These are phyloP conservation scores for Perkinsus olseni DNA, from an alignment of 169 alveolate species.

Conservation along the genomic window DNA sequence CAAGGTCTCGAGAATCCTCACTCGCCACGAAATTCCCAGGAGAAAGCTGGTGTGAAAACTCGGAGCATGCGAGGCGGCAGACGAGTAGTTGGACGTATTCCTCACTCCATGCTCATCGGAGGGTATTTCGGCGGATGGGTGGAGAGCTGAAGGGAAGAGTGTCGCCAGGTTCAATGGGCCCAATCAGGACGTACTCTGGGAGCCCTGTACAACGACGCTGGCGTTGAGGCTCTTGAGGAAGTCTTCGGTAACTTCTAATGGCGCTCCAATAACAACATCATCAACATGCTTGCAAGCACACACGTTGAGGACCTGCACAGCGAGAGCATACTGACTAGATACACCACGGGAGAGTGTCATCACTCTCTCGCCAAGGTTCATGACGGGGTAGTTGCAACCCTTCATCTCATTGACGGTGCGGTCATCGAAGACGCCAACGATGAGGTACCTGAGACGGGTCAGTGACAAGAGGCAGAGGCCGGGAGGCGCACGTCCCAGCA, in stretches of 20 bases:
- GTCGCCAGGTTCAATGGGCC: background rate
- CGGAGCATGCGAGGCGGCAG: no score
- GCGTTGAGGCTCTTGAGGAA: slow-evolving; percentile 51
- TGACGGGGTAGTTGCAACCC: slow-evolving; percentile 52
- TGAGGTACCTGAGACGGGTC: slow-evolving; percentile 30
- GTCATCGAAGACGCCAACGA: slow-evolving; percentile 66
- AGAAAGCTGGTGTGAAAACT: no score
- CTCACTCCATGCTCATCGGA: background rate
- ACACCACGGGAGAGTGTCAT: slow-evolving; percentile 3
- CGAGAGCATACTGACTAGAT: background rate
- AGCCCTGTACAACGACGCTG: slow-evolving; percentile 51
- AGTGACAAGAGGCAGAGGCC: background rate
- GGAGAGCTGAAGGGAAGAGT: slow-evolving; percentile 9
- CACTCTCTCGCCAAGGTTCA: slow-evolving; percentile 55
- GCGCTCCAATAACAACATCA: slow-evolving; percentile 65
- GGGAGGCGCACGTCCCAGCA: slow-evolving; percentile 40
- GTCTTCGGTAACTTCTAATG: slow-evolving; percentile 54
- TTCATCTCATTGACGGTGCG: slow-evolving; percentile 36
- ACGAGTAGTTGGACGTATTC: no score
- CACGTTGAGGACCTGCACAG: slow-evolving; percentile 20
- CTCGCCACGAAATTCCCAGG: background rate
- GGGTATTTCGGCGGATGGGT: background rate
- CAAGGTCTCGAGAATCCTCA: background rate
- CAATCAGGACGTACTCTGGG: slow-evolving; percentile 8
- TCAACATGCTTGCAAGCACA: slow-evolving; percentile 58